These are phyloP conservation scores for Paramecium primaurelia DNA, from an alignment of 73 alveolate genomes.

Conservation along the genomic window DNA sequence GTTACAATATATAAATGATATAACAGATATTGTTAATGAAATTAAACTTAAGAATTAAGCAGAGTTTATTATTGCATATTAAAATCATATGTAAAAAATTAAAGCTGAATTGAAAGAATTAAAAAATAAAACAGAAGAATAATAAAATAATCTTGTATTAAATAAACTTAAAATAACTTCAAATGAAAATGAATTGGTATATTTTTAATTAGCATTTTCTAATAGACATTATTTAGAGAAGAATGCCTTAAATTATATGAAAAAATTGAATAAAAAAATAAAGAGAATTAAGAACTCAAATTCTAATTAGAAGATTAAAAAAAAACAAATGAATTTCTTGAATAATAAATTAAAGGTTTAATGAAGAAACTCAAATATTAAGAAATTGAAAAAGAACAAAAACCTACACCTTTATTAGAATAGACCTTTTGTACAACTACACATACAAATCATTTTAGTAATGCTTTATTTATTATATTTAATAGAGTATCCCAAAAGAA, in stretches of 20 bases:
- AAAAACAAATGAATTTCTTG: background rate
- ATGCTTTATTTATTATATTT: too few relatives aligned
- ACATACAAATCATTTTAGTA: background rate
- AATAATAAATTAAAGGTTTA: slow-evolving; percentile 12
- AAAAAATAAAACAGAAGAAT: slow-evolving; percentile 8
- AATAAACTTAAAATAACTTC: background rate
- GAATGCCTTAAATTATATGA: slow-evolving; percentile 41
- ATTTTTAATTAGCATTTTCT: background rate
- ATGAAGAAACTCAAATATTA: background rate
- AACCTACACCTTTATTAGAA: background rate
- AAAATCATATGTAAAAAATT: slow-evolving; percentile 45
- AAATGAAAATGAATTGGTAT: slow-evolving; percentile 29
- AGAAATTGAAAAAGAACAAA: background rate
- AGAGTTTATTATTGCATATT: slow-evolving; percentile 27
- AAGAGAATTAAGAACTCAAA: background rate
- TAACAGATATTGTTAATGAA: background rate
- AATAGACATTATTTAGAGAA: slow-evolving; percentile 16
- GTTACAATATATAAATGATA: background rate
- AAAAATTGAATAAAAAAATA: slow-evolving; percentile 28
- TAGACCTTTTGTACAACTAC: slow-evolving; percentile 25
- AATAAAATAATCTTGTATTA: background rate
- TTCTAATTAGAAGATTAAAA: background rate
- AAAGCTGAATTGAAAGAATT: slow-evolving; percentile 37
- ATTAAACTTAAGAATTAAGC: slow-evolving; percentile 19
- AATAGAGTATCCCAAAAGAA: background rate